phyloP scores from a whole-genome alignment of 306 rosid genomes.

The Abrus pulchellus region DNA sequence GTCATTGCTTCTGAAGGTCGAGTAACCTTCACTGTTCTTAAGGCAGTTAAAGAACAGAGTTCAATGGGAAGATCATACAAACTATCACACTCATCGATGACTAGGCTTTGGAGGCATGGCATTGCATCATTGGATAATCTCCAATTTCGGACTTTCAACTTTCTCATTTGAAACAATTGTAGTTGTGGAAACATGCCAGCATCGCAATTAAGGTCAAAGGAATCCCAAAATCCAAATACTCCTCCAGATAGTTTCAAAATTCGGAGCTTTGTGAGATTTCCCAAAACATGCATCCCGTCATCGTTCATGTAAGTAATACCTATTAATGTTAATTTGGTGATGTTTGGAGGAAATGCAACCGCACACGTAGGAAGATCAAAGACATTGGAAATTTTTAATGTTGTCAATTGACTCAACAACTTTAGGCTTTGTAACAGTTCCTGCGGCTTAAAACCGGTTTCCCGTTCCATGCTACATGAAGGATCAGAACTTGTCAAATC shows the following conservation, averaged over 20 bases:
- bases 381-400: neutral
- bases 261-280: slow-evolving; percentile 34
- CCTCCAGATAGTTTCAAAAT: neutral
- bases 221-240: neutral
- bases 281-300: neutral
- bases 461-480: neutral
- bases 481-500: neutral
- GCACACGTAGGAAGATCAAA: neutral
- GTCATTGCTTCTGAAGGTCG: neutral
- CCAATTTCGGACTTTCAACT: neutral
- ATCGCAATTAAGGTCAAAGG: slow-evolving; percentile 1
- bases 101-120: slow-evolving; percentile 1
- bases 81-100: fast-evolving
- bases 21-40: slow-evolving; percentile 1
- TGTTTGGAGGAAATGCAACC: neutral
- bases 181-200: slow-evolving; percentile 9
- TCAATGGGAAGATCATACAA: slow-evolving; percentile 40
- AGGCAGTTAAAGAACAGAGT: slow-evolving; percentile 28
- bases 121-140: slow-evolving; percentile 37
- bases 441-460: neutral
- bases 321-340: neutral
- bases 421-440: neutral
- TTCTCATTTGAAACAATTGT: neutral
- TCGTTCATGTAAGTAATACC: neutral
- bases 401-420: neutral